Evolutionary conservation across 116 monocot species (phyloP).

Genomic region (Posidonia oceanica): DNA sequence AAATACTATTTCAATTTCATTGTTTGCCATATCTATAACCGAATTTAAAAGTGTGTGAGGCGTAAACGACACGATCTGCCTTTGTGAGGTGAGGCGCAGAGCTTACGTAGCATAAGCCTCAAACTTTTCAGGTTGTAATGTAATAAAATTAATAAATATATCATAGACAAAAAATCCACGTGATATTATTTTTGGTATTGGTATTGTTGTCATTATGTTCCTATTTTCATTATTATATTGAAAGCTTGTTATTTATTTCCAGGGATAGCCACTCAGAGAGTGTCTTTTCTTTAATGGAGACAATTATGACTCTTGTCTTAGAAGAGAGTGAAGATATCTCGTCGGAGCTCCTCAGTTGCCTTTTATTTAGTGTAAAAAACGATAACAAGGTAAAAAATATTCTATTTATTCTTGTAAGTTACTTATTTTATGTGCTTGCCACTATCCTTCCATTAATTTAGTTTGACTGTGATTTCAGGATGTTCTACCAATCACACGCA

Average conservation of each 20-base stretch:
- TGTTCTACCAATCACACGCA: constrained; percentile 31
- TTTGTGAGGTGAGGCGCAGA: no score
- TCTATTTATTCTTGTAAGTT: background rate
- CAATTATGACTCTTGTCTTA: constrained; percentile 65
- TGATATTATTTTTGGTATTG: no score
- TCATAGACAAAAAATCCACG: no score
- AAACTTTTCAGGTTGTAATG: no score
- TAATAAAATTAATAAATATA: no score
- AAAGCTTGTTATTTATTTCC: constrained; percentile 8
- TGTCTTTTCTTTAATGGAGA: constrained; percentile 58
- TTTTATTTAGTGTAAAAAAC: constrained; percentile 33
- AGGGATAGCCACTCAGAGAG: constrained; percentile 49
- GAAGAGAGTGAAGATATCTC: constrained; percentile 83
- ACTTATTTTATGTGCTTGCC: background rate
- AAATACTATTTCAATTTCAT: no score
- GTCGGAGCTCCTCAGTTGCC: constrained; percentile 35
- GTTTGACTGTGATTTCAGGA: constrained; percentile 27
- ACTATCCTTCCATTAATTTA: background rate
- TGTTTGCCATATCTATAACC: no score
- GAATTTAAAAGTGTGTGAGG: no score
- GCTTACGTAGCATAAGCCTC: no score
- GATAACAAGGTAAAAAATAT: constrained; percentile 30
- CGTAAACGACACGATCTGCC: no score
- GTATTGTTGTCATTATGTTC: background rate
- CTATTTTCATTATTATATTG: background rate